phyloP scores from a whole-genome alignment of 2,329 filamentous ascomycete species.

The Magnaporthiopsis incrustans region DNA sequence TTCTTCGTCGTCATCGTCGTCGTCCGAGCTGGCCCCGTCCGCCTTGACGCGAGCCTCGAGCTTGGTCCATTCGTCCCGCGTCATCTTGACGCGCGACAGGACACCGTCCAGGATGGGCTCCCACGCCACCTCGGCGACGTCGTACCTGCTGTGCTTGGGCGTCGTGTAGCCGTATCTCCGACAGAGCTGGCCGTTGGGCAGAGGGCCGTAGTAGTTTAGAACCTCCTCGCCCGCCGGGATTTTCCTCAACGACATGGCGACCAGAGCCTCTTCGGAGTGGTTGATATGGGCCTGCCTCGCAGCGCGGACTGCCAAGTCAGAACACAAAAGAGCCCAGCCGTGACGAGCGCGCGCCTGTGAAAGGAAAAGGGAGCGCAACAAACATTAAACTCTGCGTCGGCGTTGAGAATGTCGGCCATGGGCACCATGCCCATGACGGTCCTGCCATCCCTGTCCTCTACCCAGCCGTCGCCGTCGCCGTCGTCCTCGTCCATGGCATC shows the following conservation, averaged over 20 bases:
- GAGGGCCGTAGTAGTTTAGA: constrained; percentile 81
- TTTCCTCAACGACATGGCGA: constrained; percentile 61
- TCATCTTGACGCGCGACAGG: constrained; percentile 11
- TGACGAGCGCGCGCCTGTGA: constrained; percentile 38
- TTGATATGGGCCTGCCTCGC: constrained; percentile 43
- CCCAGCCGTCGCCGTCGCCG: constrained; percentile 54
- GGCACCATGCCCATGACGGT: constrained; percentile 78
- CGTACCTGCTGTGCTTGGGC: constrained; percentile 64
- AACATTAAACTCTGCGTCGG: constrained; percentile 80
- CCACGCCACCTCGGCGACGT: constrained; percentile 73
- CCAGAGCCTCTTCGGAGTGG: constrained; percentile 47
- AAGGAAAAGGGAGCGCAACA: not conserved
- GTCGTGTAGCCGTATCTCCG: constrained; percentile 86
- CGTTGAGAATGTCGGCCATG: constrained; percentile 83
- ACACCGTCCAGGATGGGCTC: constrained; percentile 26
- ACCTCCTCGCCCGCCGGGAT: constrained; percentile 69
- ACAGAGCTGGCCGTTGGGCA: constrained; percentile 74
- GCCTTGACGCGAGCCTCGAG: constrained; percentile 23
- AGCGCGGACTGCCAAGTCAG: not conserved
- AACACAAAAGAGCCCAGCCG: too few species aligned
- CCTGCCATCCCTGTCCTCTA: constrained; percentile 52
- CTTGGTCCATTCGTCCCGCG: constrained; percentile 29
- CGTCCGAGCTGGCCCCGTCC: constrained; percentile 18
- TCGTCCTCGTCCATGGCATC: constrained; percentile 35
- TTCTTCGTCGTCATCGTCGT: constrained; percentile 48